Evolutionary conservation across 2,329 filamentous ascomycete genomes (phyloP).

Genomic region (Fusarium tuaranense): DNA sequence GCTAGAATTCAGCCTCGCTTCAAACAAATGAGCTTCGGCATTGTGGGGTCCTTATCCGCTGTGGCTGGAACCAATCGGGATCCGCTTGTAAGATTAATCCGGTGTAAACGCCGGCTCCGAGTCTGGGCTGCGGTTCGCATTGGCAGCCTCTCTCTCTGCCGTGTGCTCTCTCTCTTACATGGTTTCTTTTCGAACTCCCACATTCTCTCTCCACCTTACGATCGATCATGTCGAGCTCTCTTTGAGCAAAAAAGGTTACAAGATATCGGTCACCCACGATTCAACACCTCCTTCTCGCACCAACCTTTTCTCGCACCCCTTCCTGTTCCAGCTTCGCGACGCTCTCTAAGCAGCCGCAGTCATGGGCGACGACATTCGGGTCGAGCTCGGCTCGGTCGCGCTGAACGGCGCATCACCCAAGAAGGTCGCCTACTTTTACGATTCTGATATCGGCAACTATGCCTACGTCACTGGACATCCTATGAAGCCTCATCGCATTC

Average conservation of each 20-base stretch:
- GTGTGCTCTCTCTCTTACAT: conserved; percentile 40
- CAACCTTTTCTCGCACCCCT: conserved; percentile 12
- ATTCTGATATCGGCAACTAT: conserved; percentile 98
- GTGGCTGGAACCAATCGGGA: conserved; percentile 19
- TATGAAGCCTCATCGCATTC: conserved; percentile 98
- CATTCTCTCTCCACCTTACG: conserved; percentile 15
- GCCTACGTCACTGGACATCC: conserved; percentile 96
- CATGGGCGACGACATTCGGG: conserved; percentile 55
- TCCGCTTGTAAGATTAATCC: conserved; percentile 41
- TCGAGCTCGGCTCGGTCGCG: conserved; percentile 59
- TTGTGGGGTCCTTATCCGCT: background rate
- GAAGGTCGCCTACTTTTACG: conserved; percentile 98
- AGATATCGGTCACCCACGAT: conserved; percentile 1
- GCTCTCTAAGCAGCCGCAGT: conserved; percentile 29
- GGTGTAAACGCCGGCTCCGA: conserved; percentile 31
- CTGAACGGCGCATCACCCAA: conserved; percentile 68
- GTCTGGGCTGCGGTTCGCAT: conserved; percentile 36
- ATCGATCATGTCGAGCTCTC: conserved; percentile 39
- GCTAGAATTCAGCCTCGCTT: conserved; percentile 18
- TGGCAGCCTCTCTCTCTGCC: conserved; percentile 30
- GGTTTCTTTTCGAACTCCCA: conserved; percentile 32
- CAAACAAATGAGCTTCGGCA: background rate
- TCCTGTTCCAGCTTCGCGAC: conserved; percentile 29
- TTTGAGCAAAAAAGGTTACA: conserved; percentile 30
- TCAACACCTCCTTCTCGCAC: background rate